These are phyloP conservation scores for Allium sativum DNA, from an alignment of 106 monocot species.

Conservation along the genomic window DNA sequence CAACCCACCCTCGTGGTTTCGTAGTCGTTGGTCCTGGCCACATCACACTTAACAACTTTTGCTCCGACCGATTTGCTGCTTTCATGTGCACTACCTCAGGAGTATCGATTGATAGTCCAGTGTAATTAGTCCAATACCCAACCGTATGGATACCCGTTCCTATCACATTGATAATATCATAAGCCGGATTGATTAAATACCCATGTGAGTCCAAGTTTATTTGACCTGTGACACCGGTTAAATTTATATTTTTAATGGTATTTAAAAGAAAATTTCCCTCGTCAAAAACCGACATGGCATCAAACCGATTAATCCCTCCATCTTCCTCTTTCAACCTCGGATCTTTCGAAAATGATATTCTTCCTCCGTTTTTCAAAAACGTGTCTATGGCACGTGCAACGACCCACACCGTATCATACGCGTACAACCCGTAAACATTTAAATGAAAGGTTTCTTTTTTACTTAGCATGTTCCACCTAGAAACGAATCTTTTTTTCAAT, in stretches of 20 bases:
- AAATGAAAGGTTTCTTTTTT: slow-evolving; percentile 23
- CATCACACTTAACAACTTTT: slow-evolving; percentile 31
- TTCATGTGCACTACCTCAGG: slow-evolving; percentile 46
- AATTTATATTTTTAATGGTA: slow-evolving; percentile 31
- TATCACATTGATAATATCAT: slow-evolving; percentile 64
- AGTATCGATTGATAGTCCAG: slow-evolving; percentile 40
- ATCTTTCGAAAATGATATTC: slow-evolving; percentile 52
- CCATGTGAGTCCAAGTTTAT: slow-evolving; percentile 36
- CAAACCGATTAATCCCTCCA: slow-evolving; percentile 25
- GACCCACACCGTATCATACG: slow-evolving; percentile 74
- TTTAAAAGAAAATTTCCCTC: slow-evolving; percentile 43
- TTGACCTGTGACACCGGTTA: slow-evolving; percentile 42
- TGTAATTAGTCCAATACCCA: slow-evolving; percentile 72
- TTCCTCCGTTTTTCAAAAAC: slow-evolving; percentile 40
- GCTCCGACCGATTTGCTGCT: slow-evolving; percentile 16
- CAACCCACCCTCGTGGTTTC: slow-evolving; percentile 69
- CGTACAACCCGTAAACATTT: slow-evolving; percentile 61
- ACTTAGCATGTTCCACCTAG: slow-evolving; percentile 30
- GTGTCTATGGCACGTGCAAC: slow-evolving; percentile 54
- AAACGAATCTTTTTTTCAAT: slow-evolving; percentile 25
- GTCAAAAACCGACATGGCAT: slow-evolving; percentile 56
- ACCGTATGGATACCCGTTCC: slow-evolving; percentile 45
- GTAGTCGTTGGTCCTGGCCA: slow-evolving; percentile 53
- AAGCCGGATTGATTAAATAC: slow-evolving; percentile 49
- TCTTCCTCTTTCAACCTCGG: slow-evolving; percentile 14